phyloP scores from a whole-genome alignment of 2,329 filamentous ascomycete genomes.

The Penicillium brasilianum region DNA sequence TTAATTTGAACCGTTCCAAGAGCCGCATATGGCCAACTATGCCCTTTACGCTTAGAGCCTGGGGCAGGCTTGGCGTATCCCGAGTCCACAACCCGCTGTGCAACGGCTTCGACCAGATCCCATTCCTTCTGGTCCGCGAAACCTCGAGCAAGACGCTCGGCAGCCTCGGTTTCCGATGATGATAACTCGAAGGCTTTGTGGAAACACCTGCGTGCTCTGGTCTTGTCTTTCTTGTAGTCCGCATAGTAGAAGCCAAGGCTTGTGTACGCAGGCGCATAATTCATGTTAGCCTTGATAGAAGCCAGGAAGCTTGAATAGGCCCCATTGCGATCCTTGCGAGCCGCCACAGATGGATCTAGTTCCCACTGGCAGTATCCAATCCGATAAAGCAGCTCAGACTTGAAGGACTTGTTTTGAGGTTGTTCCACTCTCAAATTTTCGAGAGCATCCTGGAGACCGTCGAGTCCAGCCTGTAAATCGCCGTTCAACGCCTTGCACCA shows the following conservation, averaged over 20 bases:
- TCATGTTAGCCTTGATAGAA: constrained; percentile 83
- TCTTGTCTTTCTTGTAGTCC: constrained; percentile 87
- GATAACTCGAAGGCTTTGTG: constrained; percentile 96
- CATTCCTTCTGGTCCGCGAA: constrained; percentile 93
- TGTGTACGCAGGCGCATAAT: constrained; percentile 88
- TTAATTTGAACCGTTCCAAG: constrained; percentile 94
- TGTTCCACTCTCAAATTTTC: constrained; percentile 67
- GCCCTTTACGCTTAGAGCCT: constrained; percentile 88
- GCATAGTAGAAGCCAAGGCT: constrained; percentile 88
- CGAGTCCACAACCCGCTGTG: constrained; percentile 90
- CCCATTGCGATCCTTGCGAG: constrained; percentile 78
- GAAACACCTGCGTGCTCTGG: constrained; percentile 87
- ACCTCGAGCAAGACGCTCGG: constrained; percentile 80
- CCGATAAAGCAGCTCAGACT: constrained; percentile 84
- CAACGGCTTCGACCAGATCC: constrained; percentile 93
- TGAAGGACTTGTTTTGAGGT: constrained; percentile 68
- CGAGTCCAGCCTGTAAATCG: constrained; percentile 69
- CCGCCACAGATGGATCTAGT: constrained; percentile 71
- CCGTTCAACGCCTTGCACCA: constrained; percentile 90
- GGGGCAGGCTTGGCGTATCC: constrained; percentile 88
- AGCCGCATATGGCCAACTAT: constrained; percentile 95
- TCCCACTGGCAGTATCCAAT: constrained; percentile 89
- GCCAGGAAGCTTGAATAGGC: constrained; percentile 84
- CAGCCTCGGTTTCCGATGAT: constrained; percentile 80
- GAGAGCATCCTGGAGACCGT: constrained; percentile 73